A percentile compares a stretch with the other conserved stretches of the same genome.
phyloP scores from a whole-genome alignment of 2,329 filamentous ascomycete genomes.

The Ciborinia camelliae region DNA sequence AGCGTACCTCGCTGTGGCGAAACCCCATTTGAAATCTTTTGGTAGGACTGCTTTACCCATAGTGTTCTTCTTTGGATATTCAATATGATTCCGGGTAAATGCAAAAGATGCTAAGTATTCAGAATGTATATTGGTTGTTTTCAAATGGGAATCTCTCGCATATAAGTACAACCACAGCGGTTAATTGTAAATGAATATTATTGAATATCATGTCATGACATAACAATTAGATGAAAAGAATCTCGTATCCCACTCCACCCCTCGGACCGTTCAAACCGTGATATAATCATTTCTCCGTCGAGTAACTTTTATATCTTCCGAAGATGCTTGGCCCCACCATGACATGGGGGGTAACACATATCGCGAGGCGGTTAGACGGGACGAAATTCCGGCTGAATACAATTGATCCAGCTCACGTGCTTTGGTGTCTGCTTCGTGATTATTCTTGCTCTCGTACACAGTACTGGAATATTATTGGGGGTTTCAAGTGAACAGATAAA shows the following conservation, averaged over 20 bases:
- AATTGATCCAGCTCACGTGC: constrained; percentile 10
- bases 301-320: constrained; percentile 22
- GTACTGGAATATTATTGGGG: not conserved
- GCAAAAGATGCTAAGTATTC: not conserved
- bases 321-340: constrained; percentile 22
- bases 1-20: constrained; percentile 70
- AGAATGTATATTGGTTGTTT: not conserved
- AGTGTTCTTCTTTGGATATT: constrained; percentile 16
- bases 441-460: not conserved
- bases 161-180: constrained; percentile 19
- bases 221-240: constrained; percentile 1
- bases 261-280: constrained; percentile 33
- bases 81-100: constrained; percentile 18
- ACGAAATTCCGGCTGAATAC: constrained; percentile 4
- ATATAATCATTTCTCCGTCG: constrained; percentile 22
- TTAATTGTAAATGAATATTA: constrained; percentile 10
- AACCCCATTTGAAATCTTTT: constrained; percentile 73
- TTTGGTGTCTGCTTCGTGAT: constrained; percentile 11
- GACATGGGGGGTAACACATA: constrained; percentile 10
- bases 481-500: not conserved
- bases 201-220: too few species aligned
- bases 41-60: constrained; percentile 54
- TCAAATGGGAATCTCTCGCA: not conserved
- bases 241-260: constrained; percentile 9
- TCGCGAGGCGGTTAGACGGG: constrained; percentile 10